phyloP scores from a whole-genome alignment of 2,329 filamentous ascomycete species.

The Diaporthe citrichinensis region DNA sequence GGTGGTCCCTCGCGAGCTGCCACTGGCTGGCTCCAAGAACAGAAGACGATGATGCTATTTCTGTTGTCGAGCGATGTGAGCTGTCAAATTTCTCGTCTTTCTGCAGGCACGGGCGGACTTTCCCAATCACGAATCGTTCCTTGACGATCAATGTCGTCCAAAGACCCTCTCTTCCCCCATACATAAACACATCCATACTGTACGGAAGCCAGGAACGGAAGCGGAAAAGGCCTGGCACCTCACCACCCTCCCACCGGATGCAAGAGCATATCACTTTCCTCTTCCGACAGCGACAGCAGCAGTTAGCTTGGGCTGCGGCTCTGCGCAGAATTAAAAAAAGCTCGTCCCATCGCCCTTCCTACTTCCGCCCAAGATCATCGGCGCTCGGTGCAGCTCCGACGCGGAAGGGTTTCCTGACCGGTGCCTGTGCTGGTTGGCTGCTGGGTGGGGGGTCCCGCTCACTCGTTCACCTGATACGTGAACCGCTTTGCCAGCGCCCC shows the following conservation, averaged over 20 bases:
- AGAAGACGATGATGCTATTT: slow-evolving; percentile 23
- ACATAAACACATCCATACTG: not conserved
- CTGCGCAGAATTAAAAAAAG: slow-evolving; percentile 22
- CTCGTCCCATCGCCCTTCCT: slow-evolving; percentile 12
- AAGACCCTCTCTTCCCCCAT: not conserved
- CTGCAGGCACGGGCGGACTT: slow-evolving; percentile 21
- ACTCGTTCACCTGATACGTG: not conserved
- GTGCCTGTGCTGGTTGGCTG: slow-evolving; percentile 11
- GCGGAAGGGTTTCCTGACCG: slow-evolving; percentile 5
- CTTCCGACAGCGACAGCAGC: slow-evolving; percentile 4
- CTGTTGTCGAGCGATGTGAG: slow-evolving; percentile 25
- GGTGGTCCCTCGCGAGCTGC: not conserved
- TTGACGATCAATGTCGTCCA: slow-evolving; percentile 4
- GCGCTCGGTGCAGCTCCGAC: slow-evolving; percentile 28
- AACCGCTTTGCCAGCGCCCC: not conserved
- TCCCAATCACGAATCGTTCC: slow-evolving; percentile 7
- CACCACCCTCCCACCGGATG: not conserved
- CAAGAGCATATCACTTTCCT: slow-evolving; percentile 12
- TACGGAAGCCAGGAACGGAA: slow-evolving; percentile 18
- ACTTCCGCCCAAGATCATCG: slow-evolving; percentile 25
- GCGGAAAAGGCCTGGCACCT: not conserved
- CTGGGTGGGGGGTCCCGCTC: not conserved
- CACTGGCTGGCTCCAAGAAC: slow-evolving; percentile 10
- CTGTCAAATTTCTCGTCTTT: slow-evolving; percentile 1
- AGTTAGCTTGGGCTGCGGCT: slow-evolving; percentile 30